A percentile compares a stretch with the other conserved stretches of the same genome.
Evolutionary conservation across 169 alveolate species (phyloP).

Genomic region (Plasmodium chabaudi): DNA sequence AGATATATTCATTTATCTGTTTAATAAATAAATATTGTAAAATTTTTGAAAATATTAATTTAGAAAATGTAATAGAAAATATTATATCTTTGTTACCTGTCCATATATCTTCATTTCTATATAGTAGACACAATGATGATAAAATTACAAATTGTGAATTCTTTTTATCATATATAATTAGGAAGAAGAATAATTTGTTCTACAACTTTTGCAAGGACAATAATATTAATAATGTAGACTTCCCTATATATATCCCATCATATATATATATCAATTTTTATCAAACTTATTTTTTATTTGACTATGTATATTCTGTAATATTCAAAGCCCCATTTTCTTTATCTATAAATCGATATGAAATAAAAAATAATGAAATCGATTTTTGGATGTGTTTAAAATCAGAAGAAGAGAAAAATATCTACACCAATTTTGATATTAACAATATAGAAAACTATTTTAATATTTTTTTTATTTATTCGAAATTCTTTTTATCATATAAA

Average conservation of each 20-base stretch:
- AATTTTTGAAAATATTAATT: conserved; percentile 15
- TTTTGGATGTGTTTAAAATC: background rate
- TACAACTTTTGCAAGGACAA: conserved; percentile 30
- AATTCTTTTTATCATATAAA: too few species aligned
- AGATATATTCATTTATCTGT: conserved; percentile 45
- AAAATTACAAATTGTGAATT: conserved; percentile 30
- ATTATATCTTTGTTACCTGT: conserved; percentile 30
- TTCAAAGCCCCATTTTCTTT: conserved; percentile 18
- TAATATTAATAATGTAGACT: conserved; percentile 2
- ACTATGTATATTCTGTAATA: conserved; percentile 16
- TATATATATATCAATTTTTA: conserved; percentile 38
- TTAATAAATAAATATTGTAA: conserved; percentile 23
- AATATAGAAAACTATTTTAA: background rate
- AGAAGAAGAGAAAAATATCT: background rate
- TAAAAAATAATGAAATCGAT: background rate
- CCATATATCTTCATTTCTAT: conserved; percentile 58
- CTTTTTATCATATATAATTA: conserved; percentile 36
- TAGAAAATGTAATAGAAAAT: conserved; percentile 24
- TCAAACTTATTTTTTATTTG: conserved; percentile 23
- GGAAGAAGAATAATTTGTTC: conserved; percentile 26
- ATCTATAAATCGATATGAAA: background rate
- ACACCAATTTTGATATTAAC: background rate
- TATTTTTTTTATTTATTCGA: too few species aligned
- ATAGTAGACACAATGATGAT: conserved; percentile 61
- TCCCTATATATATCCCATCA: conserved; percentile 48